Conservation (phyloP, 768 basidiomycete genomes). For the Tricholoma furcatifolium region DNA sequence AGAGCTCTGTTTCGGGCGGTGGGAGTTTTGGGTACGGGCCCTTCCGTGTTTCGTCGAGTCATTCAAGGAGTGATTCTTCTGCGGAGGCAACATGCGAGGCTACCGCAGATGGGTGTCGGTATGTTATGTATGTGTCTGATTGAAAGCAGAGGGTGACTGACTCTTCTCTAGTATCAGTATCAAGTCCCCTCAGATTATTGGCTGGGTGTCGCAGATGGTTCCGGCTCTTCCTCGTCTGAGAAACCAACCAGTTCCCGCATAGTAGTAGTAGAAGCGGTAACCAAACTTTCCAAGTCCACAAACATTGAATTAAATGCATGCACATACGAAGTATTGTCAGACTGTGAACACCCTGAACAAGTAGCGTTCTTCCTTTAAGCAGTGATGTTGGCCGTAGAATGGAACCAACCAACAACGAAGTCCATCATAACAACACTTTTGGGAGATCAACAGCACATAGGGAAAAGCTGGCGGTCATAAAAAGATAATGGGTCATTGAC, state of each 20-base stretch:
- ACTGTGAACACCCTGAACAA: too few species aligned
- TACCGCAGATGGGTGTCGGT: constrained; percentile 3
- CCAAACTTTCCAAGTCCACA: too few species aligned
- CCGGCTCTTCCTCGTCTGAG: constrained; percentile 1
- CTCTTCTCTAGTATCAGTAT: neutral
- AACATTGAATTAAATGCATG: too few species aligned
- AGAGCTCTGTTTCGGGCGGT: neutral
- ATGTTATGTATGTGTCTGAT: neutral
- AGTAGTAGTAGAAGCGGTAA: too few species aligned
- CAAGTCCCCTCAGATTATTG: neutral
- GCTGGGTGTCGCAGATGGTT: constrained; percentile 1
- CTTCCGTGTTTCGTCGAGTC: neutral
- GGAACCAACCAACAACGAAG: too few species aligned
- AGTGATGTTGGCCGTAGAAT: too few species aligned
- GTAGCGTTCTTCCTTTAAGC: too few species aligned
- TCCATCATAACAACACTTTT: too few species aligned
- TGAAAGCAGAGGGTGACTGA: neutral
- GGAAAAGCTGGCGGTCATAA: too few species aligned
- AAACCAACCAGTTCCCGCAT: neutral
- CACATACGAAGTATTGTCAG: too few species aligned
- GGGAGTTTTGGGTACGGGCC: constrained; percentile 2
- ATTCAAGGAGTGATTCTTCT: neutral
- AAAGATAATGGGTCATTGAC: too few species aligned
- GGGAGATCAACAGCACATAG: too few species aligned
- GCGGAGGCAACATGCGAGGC: neutral